Evolutionary conservation across 2,329 filamentous ascomycete species (phyloP), one percentile per base, ranked within the genome.

Genomic region (Trichoderma sp.): DNA sequence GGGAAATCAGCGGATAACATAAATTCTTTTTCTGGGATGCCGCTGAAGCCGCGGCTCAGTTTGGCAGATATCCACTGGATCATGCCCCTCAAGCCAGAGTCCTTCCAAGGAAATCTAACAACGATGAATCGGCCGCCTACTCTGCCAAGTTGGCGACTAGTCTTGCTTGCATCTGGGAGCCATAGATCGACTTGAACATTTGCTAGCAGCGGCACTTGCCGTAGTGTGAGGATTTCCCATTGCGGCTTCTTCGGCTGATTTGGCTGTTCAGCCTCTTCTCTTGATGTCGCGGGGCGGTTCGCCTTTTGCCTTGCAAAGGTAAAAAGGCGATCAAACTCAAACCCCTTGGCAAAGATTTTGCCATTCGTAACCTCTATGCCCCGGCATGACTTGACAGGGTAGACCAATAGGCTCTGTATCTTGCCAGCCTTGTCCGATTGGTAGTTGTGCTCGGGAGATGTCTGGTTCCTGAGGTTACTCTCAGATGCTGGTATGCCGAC

Each of bases 301-400:
- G 61, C 67, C 69, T 71, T 73, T 53, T 72, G 82, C 78, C 94
- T 91, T 1, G 92, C 93, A 77, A 97, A 92, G 59, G 89, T 91
- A 82, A 94, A 97, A 73, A 95, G 87, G 6, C 93, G 88, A 79
- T 97, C 94, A 78, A 91, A 92, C 77, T 91, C 87, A 68, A 97
- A 84, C 2, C 94, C 93, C 2, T 87, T 88, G 6, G 87, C 82
- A 57, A 92, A 80, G 19, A 96, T 85, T 66, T 87, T 86, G 70
- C 87, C 87, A 71, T 85, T 81, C 63, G 86, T 81, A 58, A 97
- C 79, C 80, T 96, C 92, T 67, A 97, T 88, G 33, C 91, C 92
- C 68, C 83, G 84, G 78, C 93, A 97, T 68, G 91, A 93, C 81
- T 96, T 95, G 78, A 97, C 81, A 0, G 94, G 94, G 78, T 96